Evolutionary conservation across 306 rosid species (phyloP).

Genomic region (Castanea mollissima): DNA sequence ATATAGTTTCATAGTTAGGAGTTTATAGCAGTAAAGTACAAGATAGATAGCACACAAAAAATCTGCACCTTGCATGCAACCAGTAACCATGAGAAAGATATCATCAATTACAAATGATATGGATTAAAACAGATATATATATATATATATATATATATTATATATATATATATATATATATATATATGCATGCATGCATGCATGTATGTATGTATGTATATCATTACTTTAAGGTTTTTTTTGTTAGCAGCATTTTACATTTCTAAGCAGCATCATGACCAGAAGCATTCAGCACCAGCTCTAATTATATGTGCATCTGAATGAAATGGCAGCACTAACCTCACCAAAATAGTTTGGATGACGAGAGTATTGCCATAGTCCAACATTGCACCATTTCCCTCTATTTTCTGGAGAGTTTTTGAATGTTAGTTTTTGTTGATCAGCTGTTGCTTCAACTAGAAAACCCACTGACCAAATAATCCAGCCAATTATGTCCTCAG

Average conservation of each 20-base stretch:
- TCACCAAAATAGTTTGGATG: slow-evolving; percentile 99
- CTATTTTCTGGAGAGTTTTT: slow-evolving; percentile 59
- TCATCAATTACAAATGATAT: background rate
- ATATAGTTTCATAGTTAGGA: background rate
- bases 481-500: slow-evolving; percentile 82
- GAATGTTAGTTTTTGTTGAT: slow-evolving; percentile 79
- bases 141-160: rapidly evolving
- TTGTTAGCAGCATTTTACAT: background rate
- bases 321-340: slow-evolving; percentile 49
- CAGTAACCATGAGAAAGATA: background rate
- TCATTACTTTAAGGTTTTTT: background rate
- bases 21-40: background rate
- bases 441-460: slow-evolving; percentile 71
- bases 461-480: slow-evolving; percentile 76
- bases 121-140: background rate
- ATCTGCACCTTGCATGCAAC: background rate
- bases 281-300: slow-evolving; percentile 11
- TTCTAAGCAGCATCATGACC: background rate
- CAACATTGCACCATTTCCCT: slow-evolving; percentile 85
- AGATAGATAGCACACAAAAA: background rate
- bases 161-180: too few species aligned
- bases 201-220: too few species aligned
- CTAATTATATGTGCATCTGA: slow-evolving; percentile 10
- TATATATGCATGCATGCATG: too few species aligned
- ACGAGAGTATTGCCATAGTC: slow-evolving; percentile 88